Base-by-base conservation (phyloP, 2,329 filamentous ascomycete species). In the Alternaria sp. region DNA sequence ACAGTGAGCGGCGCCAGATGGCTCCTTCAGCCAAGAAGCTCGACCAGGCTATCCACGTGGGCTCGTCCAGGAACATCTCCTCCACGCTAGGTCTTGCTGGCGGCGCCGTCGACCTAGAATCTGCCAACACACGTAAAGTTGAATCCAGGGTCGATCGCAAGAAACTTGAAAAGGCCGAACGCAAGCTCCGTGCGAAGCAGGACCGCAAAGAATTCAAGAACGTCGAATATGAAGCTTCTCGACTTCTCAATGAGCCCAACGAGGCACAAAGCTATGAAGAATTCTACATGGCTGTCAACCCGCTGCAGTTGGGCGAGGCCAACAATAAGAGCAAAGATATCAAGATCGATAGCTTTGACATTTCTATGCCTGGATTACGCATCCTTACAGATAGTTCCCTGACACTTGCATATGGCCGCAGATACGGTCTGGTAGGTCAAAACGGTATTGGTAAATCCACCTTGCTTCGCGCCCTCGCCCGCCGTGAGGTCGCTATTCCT, bases 241-340 rank as follows among this genome's bases (percentile, higher is more conserved):
- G 90, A 71, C 85, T 99, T 70, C 89, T 99, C 70, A 91, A 96
- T 77, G 88, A 93, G 81, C 87, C 93, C 5, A 91, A 95, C 74
- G 88, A 90, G 74, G 85, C 94, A 12, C 91, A 97, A 85, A 96
- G 93, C 44, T 99, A 99, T 79, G 96, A 99, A 82, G 96, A 99
- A 80, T 98, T 99, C 83, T 99, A 97, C 87, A 98, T 99, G 96
- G 91, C 93, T 58, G 96, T 99, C 84, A 99, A 99, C 81, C 96
- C 96, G 65, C 87, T 99, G 67, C 95, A 98, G 79, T 76, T 98
- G 64, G 95, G 94, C 21, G 89, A 90, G 63, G 87, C 90, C 30
- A 71, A 75, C 51, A 80, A 82, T 55, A 99, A 98, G 89, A 97
- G 94, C 81, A 99, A 99, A 86, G 96, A 99, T 79, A 94, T 99